Evolutionary conservation across 2,329 filamentous ascomycete species (phyloP), one percentile per base, ranked within the genome.

Genomic region (Aspergillus oerlinghausenensis): DNA sequence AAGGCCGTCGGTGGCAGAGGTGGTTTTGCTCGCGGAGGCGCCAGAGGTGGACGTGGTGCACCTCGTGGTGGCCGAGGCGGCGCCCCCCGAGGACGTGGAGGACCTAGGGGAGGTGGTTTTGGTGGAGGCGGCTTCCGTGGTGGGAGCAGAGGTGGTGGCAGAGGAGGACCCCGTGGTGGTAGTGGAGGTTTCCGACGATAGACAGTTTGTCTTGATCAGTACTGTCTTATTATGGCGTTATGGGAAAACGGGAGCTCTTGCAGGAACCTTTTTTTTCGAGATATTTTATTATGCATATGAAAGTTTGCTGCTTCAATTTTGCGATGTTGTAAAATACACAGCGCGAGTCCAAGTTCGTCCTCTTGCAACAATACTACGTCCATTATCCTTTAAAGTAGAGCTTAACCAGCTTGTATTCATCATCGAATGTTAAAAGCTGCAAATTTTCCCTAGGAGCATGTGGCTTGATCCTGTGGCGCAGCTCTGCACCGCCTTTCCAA

Each of bases 1-100:
- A 85, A 84, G 68, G 84, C 84, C 49, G 87, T 86, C 64, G 88
- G 88, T 52, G 68, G 68, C 51, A 75, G 78, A 49, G 78, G 81
- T 54, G 81, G 74, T 35, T 32, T 32, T 60, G 63, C 71, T 48
- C 75, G 79, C 63, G 77, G 79, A 57, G 74, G 73, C 29, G 68
- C 77, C 63, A 79, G 79, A 51, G 79, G 70, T 61, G 69, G 75
- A 47, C 72, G 74, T 58, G 73, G 78, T 56, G 77, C 73, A 56
- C 65, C 67, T 47, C 70, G 77, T 58, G 74, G 74, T 54, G 67
- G 75, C 56, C 63, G 70, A 49, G 74, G 83, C 63, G 82, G 83
- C 51, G 79, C 78, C 49, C 79, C 80, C 48, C 75, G 83, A 71
- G 82, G 83, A 49, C 73, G 81, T 63, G 81, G 82, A 62, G 79